Evolutionary conservation across 441 rosid genomes (phyloP).

Genomic region (Rhodomyrtus psidioides): DNA sequence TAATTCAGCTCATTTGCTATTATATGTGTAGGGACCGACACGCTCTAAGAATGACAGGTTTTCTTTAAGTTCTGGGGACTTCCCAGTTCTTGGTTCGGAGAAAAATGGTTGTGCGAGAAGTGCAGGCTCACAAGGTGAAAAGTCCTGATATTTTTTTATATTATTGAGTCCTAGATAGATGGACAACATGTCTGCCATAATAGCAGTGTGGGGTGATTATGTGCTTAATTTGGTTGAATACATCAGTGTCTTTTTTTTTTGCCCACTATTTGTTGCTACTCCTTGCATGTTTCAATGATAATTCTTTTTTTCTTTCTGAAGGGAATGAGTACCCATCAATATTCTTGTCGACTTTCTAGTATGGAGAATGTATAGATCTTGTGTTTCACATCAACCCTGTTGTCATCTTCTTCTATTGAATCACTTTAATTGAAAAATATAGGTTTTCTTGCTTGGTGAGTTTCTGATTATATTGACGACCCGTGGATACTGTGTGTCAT

Average conservation of each 20-base stretch:
- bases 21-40: constrained; percentile 46
- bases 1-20: constrained; percentile 2
- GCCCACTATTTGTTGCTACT: not conserved
- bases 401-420: not conserved
- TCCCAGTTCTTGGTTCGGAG: constrained; percentile 89
- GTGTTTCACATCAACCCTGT: not conserved
- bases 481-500: not conserved
- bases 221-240: not conserved
- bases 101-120: constrained; percentile 52
- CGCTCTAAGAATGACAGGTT: constrained; percentile 65
- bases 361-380: not conserved
- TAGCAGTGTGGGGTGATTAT: not conserved
- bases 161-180: not conserved
- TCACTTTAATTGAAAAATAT: not conserved
- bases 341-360: not conserved
- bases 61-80: constrained; percentile 88
- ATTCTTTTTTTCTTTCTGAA: not conserved
- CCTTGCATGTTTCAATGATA: not conserved
- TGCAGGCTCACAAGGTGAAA: constrained; percentile 54
- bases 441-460: not conserved
- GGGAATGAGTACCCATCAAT: not conserved
- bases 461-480: not conserved
- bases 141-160: not conserved
- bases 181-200: not conserved
- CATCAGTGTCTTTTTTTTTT: not conserved